phyloP scores from a whole-genome alignment of 169 alveolate species.

The Eimeria praecox region DNA sequence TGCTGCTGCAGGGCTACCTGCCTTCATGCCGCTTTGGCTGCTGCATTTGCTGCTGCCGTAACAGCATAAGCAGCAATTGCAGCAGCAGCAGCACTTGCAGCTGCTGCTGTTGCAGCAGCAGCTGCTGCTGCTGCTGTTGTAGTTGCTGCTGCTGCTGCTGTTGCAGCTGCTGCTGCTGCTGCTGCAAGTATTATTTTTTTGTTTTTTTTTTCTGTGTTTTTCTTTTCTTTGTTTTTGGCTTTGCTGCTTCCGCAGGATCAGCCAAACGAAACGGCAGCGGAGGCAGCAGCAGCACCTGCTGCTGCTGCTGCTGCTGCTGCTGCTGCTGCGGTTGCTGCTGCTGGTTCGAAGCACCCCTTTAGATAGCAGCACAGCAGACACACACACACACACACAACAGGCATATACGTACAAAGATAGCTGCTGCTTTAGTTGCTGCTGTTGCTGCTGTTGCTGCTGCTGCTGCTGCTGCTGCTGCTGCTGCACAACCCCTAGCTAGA shows the following conservation, averaged over 20 bases:
- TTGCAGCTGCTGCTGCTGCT: not conserved
- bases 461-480: constrained; percentile 4
- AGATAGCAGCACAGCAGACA: not conserved
- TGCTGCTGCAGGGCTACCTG: not conserved
- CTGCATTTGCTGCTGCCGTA: not conserved
- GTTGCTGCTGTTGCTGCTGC: not conserved
- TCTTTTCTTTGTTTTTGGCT: constrained; percentile 12
- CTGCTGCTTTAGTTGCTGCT: not conserved
- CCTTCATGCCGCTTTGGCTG: not conserved
- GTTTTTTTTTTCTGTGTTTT: not conserved
- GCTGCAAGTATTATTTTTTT: not conserved
- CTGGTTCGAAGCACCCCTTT: not conserved
- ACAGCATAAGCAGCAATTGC: not conserved
- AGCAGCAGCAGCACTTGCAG: not conserved
- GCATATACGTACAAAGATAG: too few relatives aligned
- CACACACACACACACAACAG: not conserved
- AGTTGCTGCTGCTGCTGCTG: constrained; percentile 23
- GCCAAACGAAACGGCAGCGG: constrained; percentile 37
- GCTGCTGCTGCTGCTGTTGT: not conserved
- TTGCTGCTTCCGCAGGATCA: constrained; percentile 49
- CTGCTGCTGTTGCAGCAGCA: not conserved
- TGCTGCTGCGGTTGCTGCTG: constrained; percentile 37
- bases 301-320: constrained; percentile 54
- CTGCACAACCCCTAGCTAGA: too few relatives aligned
- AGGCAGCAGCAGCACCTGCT: constrained; percentile 36